These are phyloP conservation scores for Butyriboletus appendiculatus DNA, from an alignment of 1,284 basidiomycete genomes.

Conservation along the genomic window DNA sequence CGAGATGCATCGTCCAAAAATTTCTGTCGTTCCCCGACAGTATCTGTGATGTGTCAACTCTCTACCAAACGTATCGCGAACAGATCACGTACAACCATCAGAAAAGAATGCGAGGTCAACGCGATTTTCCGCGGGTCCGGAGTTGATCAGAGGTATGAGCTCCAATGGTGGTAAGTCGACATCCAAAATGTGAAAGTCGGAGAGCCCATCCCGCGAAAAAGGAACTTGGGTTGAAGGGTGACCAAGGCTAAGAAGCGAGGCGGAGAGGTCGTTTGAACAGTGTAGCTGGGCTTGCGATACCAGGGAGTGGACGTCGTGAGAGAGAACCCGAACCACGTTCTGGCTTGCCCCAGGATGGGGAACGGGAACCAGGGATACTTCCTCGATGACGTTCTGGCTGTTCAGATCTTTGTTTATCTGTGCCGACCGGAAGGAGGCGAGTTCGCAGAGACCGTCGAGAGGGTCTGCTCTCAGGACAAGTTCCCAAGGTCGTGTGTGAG, in stretches of 20 bases:
- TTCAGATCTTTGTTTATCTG: slow-evolving; percentile 26
- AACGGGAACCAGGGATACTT: slow-evolving; percentile 14
- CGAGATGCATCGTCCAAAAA: slow-evolving; percentile 70
- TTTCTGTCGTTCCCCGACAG: slow-evolving; percentile 56
- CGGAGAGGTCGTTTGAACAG: slow-evolving; percentile 27
- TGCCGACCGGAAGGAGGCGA: slow-evolving; percentile 19
- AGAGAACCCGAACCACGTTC: slow-evolving; percentile 22
- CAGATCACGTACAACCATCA: slow-evolving; percentile 70
- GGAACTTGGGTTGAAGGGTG: slow-evolving; percentile 10
- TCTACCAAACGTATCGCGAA: not conserved
- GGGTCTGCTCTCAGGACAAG: slow-evolving; percentile 22
- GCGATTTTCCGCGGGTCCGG: slow-evolving; percentile 63
- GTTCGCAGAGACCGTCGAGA: slow-evolving; percentile 13
- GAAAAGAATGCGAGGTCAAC: slow-evolving; percentile 81
- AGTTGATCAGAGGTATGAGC: slow-evolving; percentile 58
- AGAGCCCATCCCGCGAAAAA: slow-evolving; percentile 7
- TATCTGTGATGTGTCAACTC: slow-evolving; percentile 46
- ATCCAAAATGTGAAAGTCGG: not conserved
- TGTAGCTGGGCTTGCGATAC: slow-evolving; percentile 23
- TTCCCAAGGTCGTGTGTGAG: slow-evolving; percentile 21
- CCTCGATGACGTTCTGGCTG: slow-evolving; percentile 10
- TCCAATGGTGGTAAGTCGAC: slow-evolving; percentile 47
- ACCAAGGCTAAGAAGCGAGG: not conserved
- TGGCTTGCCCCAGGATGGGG: slow-evolving; percentile 4
- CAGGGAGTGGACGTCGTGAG: slow-evolving; percentile 20